A percentile compares a stretch with the other conserved stretches of the same genome.
phyloP scores from a whole-genome alignment of 177 flowering plant genomes.

The Vitis hybrid region DNA sequence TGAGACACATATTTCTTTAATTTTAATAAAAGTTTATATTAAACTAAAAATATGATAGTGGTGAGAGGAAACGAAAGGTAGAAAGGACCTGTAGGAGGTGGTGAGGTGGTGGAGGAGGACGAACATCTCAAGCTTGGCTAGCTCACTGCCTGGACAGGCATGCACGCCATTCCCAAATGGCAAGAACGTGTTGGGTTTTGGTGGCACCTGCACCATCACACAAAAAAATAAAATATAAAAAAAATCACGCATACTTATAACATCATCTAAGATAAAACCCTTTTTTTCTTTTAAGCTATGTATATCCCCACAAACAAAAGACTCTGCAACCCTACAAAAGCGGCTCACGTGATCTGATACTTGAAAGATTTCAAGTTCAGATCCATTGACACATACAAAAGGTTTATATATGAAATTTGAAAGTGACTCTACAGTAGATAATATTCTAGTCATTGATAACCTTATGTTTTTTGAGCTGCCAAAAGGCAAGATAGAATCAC shows the following conservation, averaged over 20 bases:
- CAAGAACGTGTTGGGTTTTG: slow-evolving; percentile 74
- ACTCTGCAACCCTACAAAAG: slow-evolving; percentile 19
- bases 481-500: slow-evolving; percentile 8
- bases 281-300: too few relatives aligned
- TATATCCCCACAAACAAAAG: neutral
- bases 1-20: neutral
- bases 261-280: too few relatives aligned
- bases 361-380: slow-evolving; percentile 3
- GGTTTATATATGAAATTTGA: slow-evolving; percentile 10
- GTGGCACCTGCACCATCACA: slow-evolving; percentile 58
- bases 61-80: slow-evolving; percentile 8
- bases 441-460: slow-evolving; percentile 18
- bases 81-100: slow-evolving; percentile 51
- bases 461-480: slow-evolving; percentile 11
- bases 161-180: slow-evolving; percentile 95
- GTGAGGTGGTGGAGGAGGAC: slow-evolving; percentile 85
- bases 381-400: slow-evolving; percentile 5
- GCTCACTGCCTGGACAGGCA: slow-evolving; percentile 94
- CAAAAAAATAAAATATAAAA: neutral
- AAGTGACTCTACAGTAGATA: slow-evolving; percentile 3
- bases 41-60: neutral
- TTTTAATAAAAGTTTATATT: too few relatives aligned
- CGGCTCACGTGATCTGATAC: slow-evolving; percentile 31
- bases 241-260: neutral
- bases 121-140: slow-evolving; percentile 90